A percentile compares a stretch with the other conserved stretches of the same genome.
These are phyloP conservation scores for Talaromyces wortmannii DNA, from an alignment of 495 filamentous ascomycete genomes.

Conservation along the genomic window DNA sequence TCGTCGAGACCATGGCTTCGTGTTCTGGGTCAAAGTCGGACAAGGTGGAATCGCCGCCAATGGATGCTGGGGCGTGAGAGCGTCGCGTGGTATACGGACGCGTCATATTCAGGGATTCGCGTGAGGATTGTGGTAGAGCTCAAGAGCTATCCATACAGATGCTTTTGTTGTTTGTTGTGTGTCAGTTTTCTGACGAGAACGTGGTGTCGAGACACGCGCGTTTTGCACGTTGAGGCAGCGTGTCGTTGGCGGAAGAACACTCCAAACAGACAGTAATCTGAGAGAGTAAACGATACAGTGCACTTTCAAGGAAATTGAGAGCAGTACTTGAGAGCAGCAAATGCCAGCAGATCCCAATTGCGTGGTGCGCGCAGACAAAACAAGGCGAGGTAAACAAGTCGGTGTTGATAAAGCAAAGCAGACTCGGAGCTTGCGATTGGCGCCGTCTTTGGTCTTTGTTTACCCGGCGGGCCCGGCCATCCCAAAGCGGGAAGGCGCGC, in stretches of 20 bases:
- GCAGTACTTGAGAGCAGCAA: too few relatives aligned
- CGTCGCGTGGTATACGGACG: constrained; percentile 13
- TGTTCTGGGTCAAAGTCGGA: constrained; percentile 47
- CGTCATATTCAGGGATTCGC: constrained; percentile 21
- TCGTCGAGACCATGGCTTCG: constrained; percentile 44
- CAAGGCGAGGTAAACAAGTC: neutral
- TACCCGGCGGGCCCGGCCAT: neutral
- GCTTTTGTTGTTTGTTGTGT: neutral
- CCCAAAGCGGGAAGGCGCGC: neutral
- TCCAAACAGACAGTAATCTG: too few relatives aligned
- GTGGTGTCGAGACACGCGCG: neutral
- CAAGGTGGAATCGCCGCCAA: constrained; percentile 23
- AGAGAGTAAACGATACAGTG: too few relatives aligned
- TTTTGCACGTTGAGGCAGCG: neutral
- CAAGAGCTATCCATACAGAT: neutral
- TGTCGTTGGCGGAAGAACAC: neutral
- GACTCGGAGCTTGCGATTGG: neutral
- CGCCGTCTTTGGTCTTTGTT: neutral
- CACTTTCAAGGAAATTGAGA: too few relatives aligned
- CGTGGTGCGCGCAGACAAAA: too few relatives aligned
- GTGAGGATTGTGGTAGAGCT: neutral
- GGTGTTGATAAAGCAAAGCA: too few relatives aligned
- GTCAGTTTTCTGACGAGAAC: neutral
- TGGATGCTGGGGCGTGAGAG: constrained; percentile 11
- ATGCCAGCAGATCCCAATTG: too few relatives aligned